Base-by-base conservation (phyloP, 2,329 filamentous ascomycete species). In the Colletotrichum sp. region DNA sequence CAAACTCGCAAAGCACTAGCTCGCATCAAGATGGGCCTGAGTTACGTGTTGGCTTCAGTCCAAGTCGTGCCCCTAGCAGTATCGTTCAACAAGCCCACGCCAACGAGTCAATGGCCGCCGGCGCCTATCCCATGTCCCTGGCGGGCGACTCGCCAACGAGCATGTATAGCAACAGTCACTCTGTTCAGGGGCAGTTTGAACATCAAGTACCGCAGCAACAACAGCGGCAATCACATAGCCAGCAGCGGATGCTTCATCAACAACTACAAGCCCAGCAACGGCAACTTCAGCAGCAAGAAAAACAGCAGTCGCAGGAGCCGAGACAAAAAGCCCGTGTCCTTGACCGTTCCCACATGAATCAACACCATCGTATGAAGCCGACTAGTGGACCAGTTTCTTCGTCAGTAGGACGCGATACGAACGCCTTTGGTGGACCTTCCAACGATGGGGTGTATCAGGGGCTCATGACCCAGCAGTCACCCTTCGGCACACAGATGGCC, bases 121-220 rank as follows among this genome's bases (percentile, higher is more conserved):
- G n/a, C 12, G 10, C 73, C 26, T 72, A 57, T 34, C 21, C 69
- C 7, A 55, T 57, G 38, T 32, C 28, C n/a, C 15, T 67, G 15
- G 16, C 71, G 16, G 24, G 58, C 34, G 36, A 66, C 18, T 26
- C 61, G 36, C 21, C 68, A 30, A 65, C 74, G 36, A 30, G 43
- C 32, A 65, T 60, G 8, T 70, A 74, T 10, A 36, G 30, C 16
- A 65, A 76, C n/a, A 30, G 24, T 18, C 70, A 36, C n/a, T 30
- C 38, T 65, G 24, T 24, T 57, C 65, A 70, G 28, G 60, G 43
- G 8, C 74, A 72, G 6, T 72, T 78, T 24, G 74, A 76, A 30
- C 67, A 79, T 30, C 79, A 79, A 57, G 79, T 76, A 30, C 75
- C 78, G 24, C 78, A 78, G 43, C 79, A 80, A 68, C 80, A 82